These are phyloP conservation scores for Penicillium sp. DNA, from an alignment of 2,329 filamentous ascomycete species.

Conservation along the genomic window DNA sequence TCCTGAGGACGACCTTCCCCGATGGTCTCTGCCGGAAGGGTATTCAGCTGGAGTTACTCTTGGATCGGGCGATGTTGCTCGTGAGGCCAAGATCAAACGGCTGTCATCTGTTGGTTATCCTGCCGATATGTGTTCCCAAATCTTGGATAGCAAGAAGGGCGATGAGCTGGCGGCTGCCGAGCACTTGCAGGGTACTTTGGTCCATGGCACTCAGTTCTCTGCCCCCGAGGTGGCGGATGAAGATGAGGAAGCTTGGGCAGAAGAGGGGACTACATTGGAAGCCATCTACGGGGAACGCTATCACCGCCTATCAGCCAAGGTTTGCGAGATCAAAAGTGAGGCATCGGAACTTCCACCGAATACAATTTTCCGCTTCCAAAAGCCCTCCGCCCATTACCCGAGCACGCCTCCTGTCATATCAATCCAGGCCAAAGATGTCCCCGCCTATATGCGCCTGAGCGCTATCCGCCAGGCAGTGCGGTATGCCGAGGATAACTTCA, in stretches of 20 bases:
- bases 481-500: constrained; percentile 65
- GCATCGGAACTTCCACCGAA: constrained; percentile 42
- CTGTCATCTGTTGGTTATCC: constrained; percentile 82
- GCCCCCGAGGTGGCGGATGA: constrained; percentile 18
- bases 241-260: constrained; percentile 66
- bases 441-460: constrained; percentile 89
- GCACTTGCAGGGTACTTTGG: constrained; percentile 67
- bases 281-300: constrained; percentile 80
- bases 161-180: constrained; percentile 77
- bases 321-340: constrained; percentile 68
- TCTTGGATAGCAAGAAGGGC: constrained; percentile 64
- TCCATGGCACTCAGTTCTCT: constrained; percentile 44
- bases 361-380: constrained; percentile 64
- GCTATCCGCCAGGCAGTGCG: constrained; percentile 72
- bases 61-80: constrained; percentile 73
- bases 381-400: constrained; percentile 68
- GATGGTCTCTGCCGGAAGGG: constrained; percentile 85
- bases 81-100: constrained; percentile 77
- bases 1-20: constrained; percentile 91
- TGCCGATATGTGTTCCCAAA: constrained; percentile 72
- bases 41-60: constrained; percentile 89
- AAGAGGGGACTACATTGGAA: constrained; percentile 78
- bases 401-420: constrained; percentile 63
- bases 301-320: constrained; percentile 55
- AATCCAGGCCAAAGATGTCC: constrained; percentile 64